These are phyloP conservation scores for Trichoderma brevicompactum DNA, from an alignment of 2,329 filamentous ascomycete genomes.

Conservation along the genomic window DNA sequence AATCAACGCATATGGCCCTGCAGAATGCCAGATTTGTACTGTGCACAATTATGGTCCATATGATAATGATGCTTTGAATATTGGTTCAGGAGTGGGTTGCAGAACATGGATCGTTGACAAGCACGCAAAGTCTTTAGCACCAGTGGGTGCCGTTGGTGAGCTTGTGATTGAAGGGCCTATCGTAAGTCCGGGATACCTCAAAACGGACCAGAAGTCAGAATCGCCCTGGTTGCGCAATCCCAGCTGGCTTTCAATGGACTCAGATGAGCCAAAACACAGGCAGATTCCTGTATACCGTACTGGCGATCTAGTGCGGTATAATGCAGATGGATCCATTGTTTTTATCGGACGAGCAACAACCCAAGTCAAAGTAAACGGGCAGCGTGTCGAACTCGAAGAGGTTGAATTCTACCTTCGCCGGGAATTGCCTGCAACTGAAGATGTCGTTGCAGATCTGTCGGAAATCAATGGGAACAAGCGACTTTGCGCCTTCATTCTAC, in stretches of 20 bases:
- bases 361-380: not conserved
- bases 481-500: no score
- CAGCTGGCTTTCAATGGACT: not conserved
- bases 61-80: not conserved
- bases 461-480: no score
- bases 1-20: conserved; percentile 33
- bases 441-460: no score
- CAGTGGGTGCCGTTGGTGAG: conserved; percentile 37
- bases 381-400: conserved; percentile 5
- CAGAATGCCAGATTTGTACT: conserved; percentile 30
- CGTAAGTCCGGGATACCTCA: conserved; percentile 36
- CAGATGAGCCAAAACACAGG: no score
- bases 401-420: not conserved
- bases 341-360: not conserved
- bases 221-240: not conserved
- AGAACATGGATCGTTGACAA: conserved; percentile 4
- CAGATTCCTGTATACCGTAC: no score
- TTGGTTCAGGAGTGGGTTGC: not conserved
- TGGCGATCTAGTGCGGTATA: no score
- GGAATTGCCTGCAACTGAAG: no score
- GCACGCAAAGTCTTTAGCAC: conserved; percentile 32
- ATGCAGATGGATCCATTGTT: not conserved
- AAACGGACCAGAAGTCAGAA: not conserved
- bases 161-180: conserved; percentile 37
- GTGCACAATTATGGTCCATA: not conserved